Evolutionary conservation across 2,329 filamentous ascomycete species (phyloP).

Genomic region (Raffaelea albimanens): DNA sequence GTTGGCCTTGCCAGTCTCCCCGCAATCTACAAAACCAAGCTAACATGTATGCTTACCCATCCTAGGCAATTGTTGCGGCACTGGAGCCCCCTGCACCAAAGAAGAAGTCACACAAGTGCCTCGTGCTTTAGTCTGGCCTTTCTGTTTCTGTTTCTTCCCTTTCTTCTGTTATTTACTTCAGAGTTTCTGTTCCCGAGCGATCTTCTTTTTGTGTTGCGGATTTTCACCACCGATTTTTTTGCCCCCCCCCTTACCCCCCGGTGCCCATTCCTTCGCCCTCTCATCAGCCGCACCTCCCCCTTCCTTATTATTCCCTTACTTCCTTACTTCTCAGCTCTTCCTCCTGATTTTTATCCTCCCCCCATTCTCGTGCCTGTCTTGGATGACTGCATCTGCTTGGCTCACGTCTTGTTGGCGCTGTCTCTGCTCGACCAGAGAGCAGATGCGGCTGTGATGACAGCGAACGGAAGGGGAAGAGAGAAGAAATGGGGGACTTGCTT

Average conservation of each 20-base stretch:
- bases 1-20: not conserved
- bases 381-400: too few relatives aligned
- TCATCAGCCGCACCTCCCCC: too few relatives aligned
- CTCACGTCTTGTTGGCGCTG: too few relatives aligned
- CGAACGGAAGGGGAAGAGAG: too few relatives aligned
- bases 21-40: not conserved
- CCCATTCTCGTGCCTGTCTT: too few relatives aligned
- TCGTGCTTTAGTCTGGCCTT: conserved; percentile 45
- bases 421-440: too few relatives aligned
- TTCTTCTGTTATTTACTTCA: conserved; percentile 2
- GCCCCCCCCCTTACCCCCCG: not conserved
- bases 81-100: conserved; percentile 79
- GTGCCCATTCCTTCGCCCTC: too few relatives aligned
- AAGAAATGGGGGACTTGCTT: too few relatives aligned
- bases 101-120: conserved; percentile 64
- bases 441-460: too few relatives aligned
- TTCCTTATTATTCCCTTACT: too few relatives aligned
- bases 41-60: not conserved
- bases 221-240: not conserved
- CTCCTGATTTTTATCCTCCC: too few relatives aligned
- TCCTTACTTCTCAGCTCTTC: too few relatives aligned
- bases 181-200: not conserved
- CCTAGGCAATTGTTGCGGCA: conserved; percentile 86
- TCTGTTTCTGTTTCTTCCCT: conserved; percentile 3
- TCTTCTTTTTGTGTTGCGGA: not conserved